These are phyloP conservation scores for Kluyveromyces siamensis DNA, from an alignment of 805 yeast species.

Conservation along the genomic window DNA sequence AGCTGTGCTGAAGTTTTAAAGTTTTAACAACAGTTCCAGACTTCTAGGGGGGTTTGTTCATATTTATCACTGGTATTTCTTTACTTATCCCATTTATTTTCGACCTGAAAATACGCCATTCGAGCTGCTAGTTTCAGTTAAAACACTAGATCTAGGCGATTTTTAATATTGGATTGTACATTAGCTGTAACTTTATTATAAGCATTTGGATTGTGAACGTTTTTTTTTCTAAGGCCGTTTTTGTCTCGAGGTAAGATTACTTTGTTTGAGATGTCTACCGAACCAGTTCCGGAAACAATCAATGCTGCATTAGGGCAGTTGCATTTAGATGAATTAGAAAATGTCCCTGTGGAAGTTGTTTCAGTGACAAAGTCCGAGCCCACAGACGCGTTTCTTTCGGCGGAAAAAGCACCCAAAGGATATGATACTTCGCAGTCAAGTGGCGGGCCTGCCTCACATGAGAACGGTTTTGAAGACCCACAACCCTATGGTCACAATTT, in stretches of 20 bases:
- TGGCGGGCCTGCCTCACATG: not conserved
- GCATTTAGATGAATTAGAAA: slow-evolving; percentile 17
- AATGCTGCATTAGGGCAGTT: slow-evolving; percentile 26
- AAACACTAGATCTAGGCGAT: not conserved
- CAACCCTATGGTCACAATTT: not conserved
- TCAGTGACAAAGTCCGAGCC: not conserved
- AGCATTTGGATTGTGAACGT: not conserved
- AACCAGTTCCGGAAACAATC: slow-evolving; percentile 12
- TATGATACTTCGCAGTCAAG: not conserved
- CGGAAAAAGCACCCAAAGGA: not conserved
- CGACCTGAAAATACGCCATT: not conserved
- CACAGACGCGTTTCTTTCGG: not conserved
- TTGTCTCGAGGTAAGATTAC: not conserved
- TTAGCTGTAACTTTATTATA: not conserved
- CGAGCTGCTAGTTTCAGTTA: not conserved
- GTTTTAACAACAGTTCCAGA: too few species aligned
- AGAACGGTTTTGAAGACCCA: not conserved
- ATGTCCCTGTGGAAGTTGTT: not conserved
- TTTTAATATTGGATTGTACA: not conserved
- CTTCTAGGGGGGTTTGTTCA: not conserved
- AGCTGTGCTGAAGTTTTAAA: not conserved
- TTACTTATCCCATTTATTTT: too few species aligned
- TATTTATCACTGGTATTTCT: not conserved
- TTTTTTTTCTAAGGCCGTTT: not conserved
- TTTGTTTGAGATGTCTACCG: not conserved